Base-by-base conservation (phyloP, 768 basidiomycete genomes). In the Rhizopogon roseolus region DNA sequence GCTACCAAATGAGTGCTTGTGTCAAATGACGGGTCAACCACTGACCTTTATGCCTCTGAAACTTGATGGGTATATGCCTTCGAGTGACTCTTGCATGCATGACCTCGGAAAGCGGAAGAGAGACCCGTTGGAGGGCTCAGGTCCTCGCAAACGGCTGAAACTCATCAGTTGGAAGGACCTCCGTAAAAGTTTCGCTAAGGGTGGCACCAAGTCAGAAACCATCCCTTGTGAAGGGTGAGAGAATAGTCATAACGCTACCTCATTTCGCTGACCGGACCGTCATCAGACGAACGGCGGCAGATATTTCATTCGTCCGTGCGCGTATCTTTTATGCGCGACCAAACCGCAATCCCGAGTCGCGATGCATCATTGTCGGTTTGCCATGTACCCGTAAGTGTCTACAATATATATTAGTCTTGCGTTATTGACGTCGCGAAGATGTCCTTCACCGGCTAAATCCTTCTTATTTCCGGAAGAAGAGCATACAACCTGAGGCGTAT, bases 1-100 rank as follows among this genome's bases (percentile, higher is more conserved):
- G 2, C 69, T 97, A 19, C 88, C 88, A 0, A 96, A 97, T 62
- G 84, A 81, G 17, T 95, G 92, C 63, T 78, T 86, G 37, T 88
- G 88, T 56, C 95, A 98, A 67, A 65, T 97, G 54, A 81, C 86
- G 0, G 95, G 95, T 4, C 74, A 75, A 36, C 85, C 89, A 0
- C 65, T 96, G 22, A 71, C 83, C 25, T 75, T 78, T 37, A 58
- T 68, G 13, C 58, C 70, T 60, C 67, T 68, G 1, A 52, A 38
- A 3, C 49, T 49, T 0, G 51, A 54, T 5, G 54, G 53, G 19
- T 53, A 55, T 25, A 55, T 70, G 37, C 46, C 39, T 29, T 9
- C 28, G 38, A 40, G 53, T 2, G 52, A 27, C 4, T 60, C 49
- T 13, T 17, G 28, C 6, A 39, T 41, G 11, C 19, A 22, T 22